Percentiles rank a stretch among this genome's conserved stretches.
phyloP scores from a whole-genome alignment of 306 rosid genomes.

The Rosa persica region DNA sequence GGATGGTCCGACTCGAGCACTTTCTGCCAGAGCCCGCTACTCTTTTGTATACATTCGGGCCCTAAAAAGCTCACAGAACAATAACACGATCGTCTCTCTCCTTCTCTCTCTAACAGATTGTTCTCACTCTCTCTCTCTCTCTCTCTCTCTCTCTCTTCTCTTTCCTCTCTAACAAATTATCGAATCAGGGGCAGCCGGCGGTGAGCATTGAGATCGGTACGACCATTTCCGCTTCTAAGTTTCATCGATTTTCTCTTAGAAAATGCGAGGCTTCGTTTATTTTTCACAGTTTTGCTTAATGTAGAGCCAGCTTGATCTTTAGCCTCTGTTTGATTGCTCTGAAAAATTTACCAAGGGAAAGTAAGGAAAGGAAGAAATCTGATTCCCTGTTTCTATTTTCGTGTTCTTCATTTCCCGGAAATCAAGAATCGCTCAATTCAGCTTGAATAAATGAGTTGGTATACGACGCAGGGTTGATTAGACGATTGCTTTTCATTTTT shows the following conservation, averaged over 20 bases:
- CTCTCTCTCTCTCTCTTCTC: slow-evolving; percentile 7
- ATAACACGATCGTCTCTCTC: background rate
- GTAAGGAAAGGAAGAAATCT: background rate
- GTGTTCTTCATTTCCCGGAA: slow-evolving; percentile 3
- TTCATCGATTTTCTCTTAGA: background rate
- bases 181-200: slow-evolving; percentile 45
- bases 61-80: background rate
- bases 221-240: slow-evolving; percentile 21
- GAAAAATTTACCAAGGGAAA: background rate
- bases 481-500: background rate
- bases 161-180: slow-evolving; percentile 19
- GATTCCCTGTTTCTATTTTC: slow-evolving; percentile 4
- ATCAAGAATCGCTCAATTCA: slow-evolving; percentile 1
- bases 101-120: slow-evolving; percentile 7
- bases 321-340: slow-evolving; percentile 23
- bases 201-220: slow-evolving; percentile 43
- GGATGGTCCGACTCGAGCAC: background rate
- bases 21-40: background rate
- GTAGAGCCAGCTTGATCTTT: slow-evolving; percentile 21
- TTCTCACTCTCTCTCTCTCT: slow-evolving; percentile 8
- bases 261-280: background rate
- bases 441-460: background rate
- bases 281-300: background rate
- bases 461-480: background rate
- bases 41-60: background rate